Evolutionary conservation across 2,329 filamentous ascomycete species (phyloP).

Genomic region (Diatrype stigma): DNA sequence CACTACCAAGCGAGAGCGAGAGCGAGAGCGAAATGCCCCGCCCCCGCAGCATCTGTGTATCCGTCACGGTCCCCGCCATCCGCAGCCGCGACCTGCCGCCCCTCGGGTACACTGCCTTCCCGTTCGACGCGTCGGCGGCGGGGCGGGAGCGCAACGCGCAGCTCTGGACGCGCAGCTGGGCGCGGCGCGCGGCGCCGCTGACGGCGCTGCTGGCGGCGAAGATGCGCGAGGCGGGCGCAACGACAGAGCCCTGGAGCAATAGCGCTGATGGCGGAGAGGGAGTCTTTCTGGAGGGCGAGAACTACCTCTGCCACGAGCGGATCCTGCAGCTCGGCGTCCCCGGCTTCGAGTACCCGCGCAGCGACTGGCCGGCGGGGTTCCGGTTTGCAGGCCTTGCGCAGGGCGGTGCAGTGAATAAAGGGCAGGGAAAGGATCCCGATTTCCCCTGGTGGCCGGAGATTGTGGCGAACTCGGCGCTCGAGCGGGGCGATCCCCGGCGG

Average conservation of each 20-base stretch:
- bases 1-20: not conserved
- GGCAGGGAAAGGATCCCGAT: constrained; percentile 8
- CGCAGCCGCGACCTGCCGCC: constrained; percentile 32
- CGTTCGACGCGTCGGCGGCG: constrained; percentile 25
- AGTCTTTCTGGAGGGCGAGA: constrained; percentile 29
- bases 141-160: constrained; percentile 20
- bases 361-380: constrained; percentile 32
- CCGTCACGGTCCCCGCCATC: constrained; percentile 34
- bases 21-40: constrained; percentile 2
- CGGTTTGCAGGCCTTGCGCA: constrained; percentile 32
- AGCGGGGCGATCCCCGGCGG: constrained; percentile 1
- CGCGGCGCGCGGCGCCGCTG: constrained; percentile 15
- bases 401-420: not conserved
- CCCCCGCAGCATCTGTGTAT: constrained; percentile 28
- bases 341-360: constrained; percentile 33
- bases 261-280: constrained; percentile 10
- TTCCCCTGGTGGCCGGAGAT: constrained; percentile 33
- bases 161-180: constrained; percentile 28
- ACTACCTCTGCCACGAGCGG: constrained; percentile 30
- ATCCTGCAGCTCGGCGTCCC: constrained; percentile 35
- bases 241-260: not conserved
- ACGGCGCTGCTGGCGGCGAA: constrained; percentile 22
- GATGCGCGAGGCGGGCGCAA: constrained; percentile 26
- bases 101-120: constrained; percentile 24
- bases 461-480: constrained; percentile 19